Base-by-base conservation (phyloP, 2,329 filamentous ascomycete species). In the Aureobasidium sp. region DNA sequence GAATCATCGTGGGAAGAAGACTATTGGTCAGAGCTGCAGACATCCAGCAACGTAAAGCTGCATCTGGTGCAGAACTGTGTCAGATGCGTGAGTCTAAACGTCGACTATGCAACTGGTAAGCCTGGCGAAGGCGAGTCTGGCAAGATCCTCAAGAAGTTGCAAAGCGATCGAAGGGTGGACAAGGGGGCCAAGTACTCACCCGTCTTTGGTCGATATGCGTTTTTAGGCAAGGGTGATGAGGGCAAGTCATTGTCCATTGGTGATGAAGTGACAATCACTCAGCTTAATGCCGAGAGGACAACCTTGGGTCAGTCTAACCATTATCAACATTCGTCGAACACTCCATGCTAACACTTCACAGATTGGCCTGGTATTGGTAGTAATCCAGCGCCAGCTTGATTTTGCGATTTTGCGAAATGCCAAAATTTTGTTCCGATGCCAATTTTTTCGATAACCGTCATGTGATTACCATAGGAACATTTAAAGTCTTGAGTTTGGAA, bases 171-270 rank as follows among this genome's bases (percentile, higher is more conserved):
- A 1, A 67, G 78, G 42, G 72, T 81, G 3, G 78, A 81, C 66
- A 61, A 60, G 3, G 78, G 77, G 0, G 66, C 70, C 5, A 79
- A 77, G 65, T 81, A 75, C 68, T 76, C 71, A 59, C 78, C 78
- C 10, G 74, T 80, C 3, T 80, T 80, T 70, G 78, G 78, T 5
- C 47, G 78, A 37, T 81, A 81, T 66, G 71, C 71, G 5, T 80
- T 78, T 63, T 70, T 78, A 66, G 54, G 66, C 13, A 53, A 65
- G 1, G 70, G 64, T 15, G 67, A 67, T 63, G 68, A 72, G 37
- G 72, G 71, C 9, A 63, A 68, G 60, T 61, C 48, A 36, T 65
- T 76, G 10, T 68, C 64, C 30, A 74, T 79, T n/a, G 77, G 78
- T 0, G 77, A 79, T 64, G 70, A 73, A 55, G 77, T 78, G 4